Percentiles rank a stretch among this genome's conserved stretches.
Evolutionary conservation across 192 early-diverging fungal species (phyloP).

Genomic region (Piromyces sp.): DNA sequence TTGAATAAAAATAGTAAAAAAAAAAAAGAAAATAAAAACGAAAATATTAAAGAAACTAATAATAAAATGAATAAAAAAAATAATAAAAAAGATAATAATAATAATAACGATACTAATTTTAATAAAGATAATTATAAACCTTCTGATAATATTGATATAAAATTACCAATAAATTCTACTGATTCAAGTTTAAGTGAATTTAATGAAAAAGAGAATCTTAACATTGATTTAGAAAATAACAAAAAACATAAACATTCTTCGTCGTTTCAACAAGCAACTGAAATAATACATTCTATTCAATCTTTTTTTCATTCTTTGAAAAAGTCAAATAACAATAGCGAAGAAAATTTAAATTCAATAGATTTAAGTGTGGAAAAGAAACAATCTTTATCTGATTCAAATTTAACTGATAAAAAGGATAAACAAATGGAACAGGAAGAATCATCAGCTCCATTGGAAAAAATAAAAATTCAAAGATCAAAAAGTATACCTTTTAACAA

Average conservation of each 20-base stretch:
- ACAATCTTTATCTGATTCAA: background rate
- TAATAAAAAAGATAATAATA: background rate
- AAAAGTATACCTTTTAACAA: background rate
- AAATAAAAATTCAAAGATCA: background rate
- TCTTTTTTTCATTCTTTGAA: background rate
- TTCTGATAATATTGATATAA: background rate
- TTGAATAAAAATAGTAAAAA: background rate
- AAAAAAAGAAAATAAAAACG: background rate
- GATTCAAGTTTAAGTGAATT: background rate
- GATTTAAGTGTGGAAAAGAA: background rate
- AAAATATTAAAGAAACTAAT: background rate
- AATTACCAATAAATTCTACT: background rate
- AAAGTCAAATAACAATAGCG: background rate
- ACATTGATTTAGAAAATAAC: background rate
- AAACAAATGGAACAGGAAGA: background rate
- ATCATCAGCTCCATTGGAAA: background rate
- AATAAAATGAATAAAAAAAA: background rate
- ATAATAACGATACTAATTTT: background rate
- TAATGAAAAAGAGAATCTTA: background rate
- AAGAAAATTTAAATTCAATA: background rate
- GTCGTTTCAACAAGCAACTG: background rate
- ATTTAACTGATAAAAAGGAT: background rate
- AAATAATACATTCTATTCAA: background rate
- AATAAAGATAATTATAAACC: background rate
- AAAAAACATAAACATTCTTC: background rate